Evolutionary conservation across 73 alveolate genomes (phyloP).

Genomic region (Durusdinium trenchii): DNA sequence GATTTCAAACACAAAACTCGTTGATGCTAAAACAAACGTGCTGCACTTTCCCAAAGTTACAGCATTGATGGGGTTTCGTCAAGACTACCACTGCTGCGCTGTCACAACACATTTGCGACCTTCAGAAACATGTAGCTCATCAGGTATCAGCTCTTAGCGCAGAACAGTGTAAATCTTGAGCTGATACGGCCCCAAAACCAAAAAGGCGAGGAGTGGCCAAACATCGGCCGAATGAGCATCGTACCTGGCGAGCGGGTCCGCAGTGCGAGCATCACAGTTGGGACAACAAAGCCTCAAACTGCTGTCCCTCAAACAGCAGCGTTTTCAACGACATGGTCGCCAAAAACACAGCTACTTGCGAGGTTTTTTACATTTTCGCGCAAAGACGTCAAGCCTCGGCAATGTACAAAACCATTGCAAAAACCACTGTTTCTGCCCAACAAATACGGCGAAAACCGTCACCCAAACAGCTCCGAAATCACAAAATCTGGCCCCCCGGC

Average conservation of each 20-base stretch:
- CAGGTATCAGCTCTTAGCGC: not conserved
- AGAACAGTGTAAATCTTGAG: not conserved
- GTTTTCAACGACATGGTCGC: no score
- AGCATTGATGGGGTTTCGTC: not conserved
- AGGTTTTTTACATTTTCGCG: no score
- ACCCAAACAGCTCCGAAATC: no score
- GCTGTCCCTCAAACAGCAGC: not conserved
- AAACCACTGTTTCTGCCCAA: no score
- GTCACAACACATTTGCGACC: not conserved
- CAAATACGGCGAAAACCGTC: no score
- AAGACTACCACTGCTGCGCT: not conserved
- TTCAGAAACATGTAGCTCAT: not conserved
- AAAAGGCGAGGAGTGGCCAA: not conserved
- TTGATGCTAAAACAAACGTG: no score
- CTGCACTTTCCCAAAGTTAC: no score
- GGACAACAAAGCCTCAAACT: not conserved
- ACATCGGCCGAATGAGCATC: not conserved
- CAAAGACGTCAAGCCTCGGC: no score
- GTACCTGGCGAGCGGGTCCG: not conserved
- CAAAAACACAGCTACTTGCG: no score
- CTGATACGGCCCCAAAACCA: not conserved
- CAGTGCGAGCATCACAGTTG: not conserved
- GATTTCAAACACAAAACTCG: no score
- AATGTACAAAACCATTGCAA: no score
- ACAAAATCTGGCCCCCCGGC: no score